These are phyloP conservation scores for Plasmodium adleri DNA, from an alignment of 169 alveolate species.

Conservation along the genomic window DNA sequence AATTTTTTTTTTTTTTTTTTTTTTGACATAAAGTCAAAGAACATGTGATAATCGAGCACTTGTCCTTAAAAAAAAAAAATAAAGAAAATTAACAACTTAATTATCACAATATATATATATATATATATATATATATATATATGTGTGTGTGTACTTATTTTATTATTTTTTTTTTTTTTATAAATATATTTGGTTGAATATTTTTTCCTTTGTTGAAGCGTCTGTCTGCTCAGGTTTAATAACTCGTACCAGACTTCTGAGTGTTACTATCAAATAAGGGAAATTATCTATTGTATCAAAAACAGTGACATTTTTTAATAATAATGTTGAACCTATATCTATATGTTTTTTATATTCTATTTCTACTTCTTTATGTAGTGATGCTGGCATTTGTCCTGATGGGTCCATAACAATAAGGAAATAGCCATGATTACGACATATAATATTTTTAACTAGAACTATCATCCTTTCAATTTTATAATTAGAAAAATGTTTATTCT, in stretches of 20 bases:
- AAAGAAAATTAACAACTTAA: too few relatives aligned
- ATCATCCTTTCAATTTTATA: slow-evolving; percentile 53
- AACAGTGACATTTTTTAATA: slow-evolving; percentile 54
- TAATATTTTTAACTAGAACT: slow-evolving; percentile 35
- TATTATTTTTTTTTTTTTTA: background rate
- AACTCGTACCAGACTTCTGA: slow-evolving; percentile 70
- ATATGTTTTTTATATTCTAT: slow-evolving; percentile 59
- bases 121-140: background rate
- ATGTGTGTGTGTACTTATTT: background rate
- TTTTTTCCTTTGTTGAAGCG: slow-evolving; percentile 21
- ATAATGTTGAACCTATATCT: slow-evolving; percentile 58
- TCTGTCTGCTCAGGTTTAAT: slow-evolving; percentile 61
- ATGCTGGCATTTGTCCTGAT: slow-evolving; percentile 75
- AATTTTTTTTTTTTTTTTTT: too few relatives aligned
- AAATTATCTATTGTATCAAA: slow-evolving; percentile 63
- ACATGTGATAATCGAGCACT: too few relatives aligned
- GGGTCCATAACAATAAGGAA: slow-evolving; percentile 68
- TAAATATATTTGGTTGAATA: slow-evolving; percentile 5
- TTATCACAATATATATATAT: background rate
- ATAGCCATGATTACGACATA: slow-evolving; percentile 60
- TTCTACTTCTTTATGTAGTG: slow-evolving; percentile 70
- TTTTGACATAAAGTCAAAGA: too few relatives aligned
- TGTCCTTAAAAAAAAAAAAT: too few relatives aligned
- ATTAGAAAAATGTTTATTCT: slow-evolving; percentile 47
- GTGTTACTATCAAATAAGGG: slow-evolving; percentile 57